A percentile compares a stretch with the other conserved stretches of the same genome.
Conservation (phyloP, 192 early-diverging fungal species). For the Linnemannia hyalina region DNA sequence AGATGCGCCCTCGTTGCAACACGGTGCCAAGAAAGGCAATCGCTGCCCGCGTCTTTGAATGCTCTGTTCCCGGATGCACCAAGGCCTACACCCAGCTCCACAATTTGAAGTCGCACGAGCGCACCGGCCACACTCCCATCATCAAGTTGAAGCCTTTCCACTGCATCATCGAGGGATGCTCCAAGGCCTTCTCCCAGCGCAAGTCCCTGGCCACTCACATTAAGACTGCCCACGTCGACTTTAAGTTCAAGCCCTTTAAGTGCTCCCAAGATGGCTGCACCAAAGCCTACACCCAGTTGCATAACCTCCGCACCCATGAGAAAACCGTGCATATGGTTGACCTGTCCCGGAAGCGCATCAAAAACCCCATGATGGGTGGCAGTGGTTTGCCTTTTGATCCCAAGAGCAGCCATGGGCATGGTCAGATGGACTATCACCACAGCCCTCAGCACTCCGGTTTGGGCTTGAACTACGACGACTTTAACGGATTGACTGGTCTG, state of each 20-base stretch:
- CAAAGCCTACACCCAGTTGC: constrained; percentile 85
- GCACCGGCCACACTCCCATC: constrained; percentile 66
- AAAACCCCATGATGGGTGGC: constrained; percentile 19
- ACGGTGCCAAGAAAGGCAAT: constrained; percentile 45
- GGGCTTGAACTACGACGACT: constrained; percentile 33
- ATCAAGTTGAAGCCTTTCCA: constrained; percentile 56
- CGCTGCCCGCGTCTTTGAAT: constrained; percentile 62
- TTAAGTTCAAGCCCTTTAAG: constrained; percentile 67
- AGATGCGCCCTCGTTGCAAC: constrained; percentile 27
- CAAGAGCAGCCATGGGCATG: constrained; percentile 9
- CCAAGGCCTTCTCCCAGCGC: constrained; percentile 68
- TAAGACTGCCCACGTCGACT: constrained; percentile 50
- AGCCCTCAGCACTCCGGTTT: constrained; percentile 22
- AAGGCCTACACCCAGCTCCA: constrained; percentile 58
- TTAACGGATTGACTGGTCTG: constrained; percentile 16
- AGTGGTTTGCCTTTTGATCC: background rate
- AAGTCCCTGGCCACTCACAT: constrained; percentile 82
- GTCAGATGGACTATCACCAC: constrained; percentile 16
- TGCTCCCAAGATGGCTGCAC: constrained; percentile 75
- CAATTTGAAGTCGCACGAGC: constrained; percentile 61
- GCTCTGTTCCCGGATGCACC: constrained; percentile 52
- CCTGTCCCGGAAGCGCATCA: constrained; percentile 47
- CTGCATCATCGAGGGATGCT: constrained; percentile 52
- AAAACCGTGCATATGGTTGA: constrained; percentile 63
- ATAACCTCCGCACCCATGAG: constrained; percentile 85